These are phyloP conservation scores for Venturia nashicola DNA, from an alignment of 2,329 filamentous ascomycete species.

Conservation along the genomic window DNA sequence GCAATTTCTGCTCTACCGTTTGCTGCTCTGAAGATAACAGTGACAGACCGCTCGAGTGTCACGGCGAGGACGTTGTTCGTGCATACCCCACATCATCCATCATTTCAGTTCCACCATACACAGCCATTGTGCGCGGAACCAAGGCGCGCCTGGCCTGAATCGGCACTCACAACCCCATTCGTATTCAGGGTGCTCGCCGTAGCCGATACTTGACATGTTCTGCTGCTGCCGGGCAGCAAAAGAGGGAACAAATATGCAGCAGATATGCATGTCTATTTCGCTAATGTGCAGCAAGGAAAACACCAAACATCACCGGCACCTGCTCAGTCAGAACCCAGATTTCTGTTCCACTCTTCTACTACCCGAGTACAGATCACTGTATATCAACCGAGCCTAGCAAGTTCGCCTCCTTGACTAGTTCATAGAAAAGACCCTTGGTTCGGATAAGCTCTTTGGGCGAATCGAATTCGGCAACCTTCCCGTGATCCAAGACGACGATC, in stretches of 20 bases:
- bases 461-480: constrained; percentile 85
- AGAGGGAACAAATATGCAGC: not conserved
- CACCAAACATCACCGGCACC: not conserved
- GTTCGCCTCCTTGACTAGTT: constrained; percentile 83
- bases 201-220: not conserved
- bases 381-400: constrained; percentile 37
- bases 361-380: not conserved
- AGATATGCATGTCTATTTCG: not conserved
- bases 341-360: not conserved
- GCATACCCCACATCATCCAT: not conserved
- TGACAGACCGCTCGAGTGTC: not conserved
- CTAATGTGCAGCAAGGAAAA: not conserved
- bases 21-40: not conserved
- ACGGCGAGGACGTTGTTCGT: not conserved
- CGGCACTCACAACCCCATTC: not conserved
- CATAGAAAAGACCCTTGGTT: constrained; percentile 69
- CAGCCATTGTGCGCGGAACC: not conserved
- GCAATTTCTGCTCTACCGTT: not conserved
- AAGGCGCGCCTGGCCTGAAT: not conserved
- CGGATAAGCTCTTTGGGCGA: constrained; percentile 67
- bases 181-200: too few relatives aligned
- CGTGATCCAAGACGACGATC: constrained; percentile 86
- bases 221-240: not conserved
- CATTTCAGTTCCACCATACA: not conserved
- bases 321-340: not conserved